Base-by-base conservation (phyloP, 2,329 filamentous ascomycete species). In the Pestalotiopsis sp. region DNA sequence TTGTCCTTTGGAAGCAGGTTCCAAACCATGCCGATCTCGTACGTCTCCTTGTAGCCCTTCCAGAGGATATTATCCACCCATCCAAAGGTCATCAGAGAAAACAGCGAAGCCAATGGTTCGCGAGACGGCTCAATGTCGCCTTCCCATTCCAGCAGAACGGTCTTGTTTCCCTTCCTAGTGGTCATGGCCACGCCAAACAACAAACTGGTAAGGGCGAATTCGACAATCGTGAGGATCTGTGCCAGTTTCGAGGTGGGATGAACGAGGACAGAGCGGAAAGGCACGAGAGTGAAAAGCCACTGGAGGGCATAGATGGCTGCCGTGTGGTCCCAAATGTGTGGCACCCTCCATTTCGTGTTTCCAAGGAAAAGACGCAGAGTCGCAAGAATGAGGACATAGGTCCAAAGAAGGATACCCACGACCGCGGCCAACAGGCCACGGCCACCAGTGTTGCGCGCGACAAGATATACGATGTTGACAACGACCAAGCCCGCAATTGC, bases 1-100 rank as follows among this genome's bases (percentile, higher is more conserved):
- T 98, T 97, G 81, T 98, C 95, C 76, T 90, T 93, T 41, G 94
- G 90, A 20, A 93, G 83, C 70, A 99, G 81, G 76, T 98, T 98
- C 96, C 96, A 99, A 3, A 99, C 93, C 78, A 95, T 91, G 36
- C 89, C 81, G 72, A 98, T 88, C 75, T 97, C 94, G 71, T 97
- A 87, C 0, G 94, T 90, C 77, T 93, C 90, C 78, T 90, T 92
- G 85, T 95, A 98, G 14, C 96, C 96, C 73, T 92, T 90, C 90
- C 91, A 94, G 58, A 99, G 91, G 72, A 99, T 92, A 0, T 91
- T 82, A 79, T 98, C 95, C 23, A 98, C 90, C 96, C 96, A 99
- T 23, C 89, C 85, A 78, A 98, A 99, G 2, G 94, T 96, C 25
- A 91, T 90, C 59, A 97, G 85, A 2, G 96, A 98, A 71, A 98